Percentiles rank a stretch among this genome's conserved stretches.
phyloP scores from a whole-genome alignment of 441 rosid genomes.

The Erysimum pusillum region DNA sequence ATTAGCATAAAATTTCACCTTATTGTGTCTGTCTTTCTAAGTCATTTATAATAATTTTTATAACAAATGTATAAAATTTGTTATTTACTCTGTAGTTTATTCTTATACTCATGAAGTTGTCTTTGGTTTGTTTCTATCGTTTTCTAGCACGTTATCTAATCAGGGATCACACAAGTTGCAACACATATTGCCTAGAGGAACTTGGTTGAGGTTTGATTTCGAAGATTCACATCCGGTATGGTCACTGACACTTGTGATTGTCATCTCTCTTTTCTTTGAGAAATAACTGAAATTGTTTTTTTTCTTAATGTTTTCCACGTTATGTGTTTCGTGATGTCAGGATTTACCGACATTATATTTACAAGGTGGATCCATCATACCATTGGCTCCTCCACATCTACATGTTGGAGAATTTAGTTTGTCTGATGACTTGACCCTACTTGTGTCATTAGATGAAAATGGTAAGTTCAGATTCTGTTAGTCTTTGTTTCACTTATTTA shows the following conservation, averaged over 20 bases:
- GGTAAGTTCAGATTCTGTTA: conserved; percentile 57
- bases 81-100: conserved; percentile 6
- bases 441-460: conserved; percentile 84
- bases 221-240: conserved; percentile 91
- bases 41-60: neutral
- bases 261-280: neutral
- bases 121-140: conserved; percentile 20
- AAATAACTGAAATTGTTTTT: conserved; percentile 1
- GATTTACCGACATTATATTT: conserved; percentile 88
- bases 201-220: conserved; percentile 86
- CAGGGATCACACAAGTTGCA: conserved; percentile 62
- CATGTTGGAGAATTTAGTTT: conserved; percentile 71
- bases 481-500: too few species aligned
- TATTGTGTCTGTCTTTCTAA: neutral
- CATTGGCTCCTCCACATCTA: conserved; percentile 74
- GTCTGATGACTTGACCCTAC: conserved; percentile 81
- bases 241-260: neutral
- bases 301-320: conserved; percentile 12
- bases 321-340: conserved; percentile 51
- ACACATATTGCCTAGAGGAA: conserved; percentile 73
- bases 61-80: neutral
- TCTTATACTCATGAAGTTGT: conserved; percentile 26
- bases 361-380: conserved; percentile 93
- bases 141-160: conserved; percentile 60
- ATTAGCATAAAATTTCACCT: neutral